Conservation (phyloP, 345 rosid species). For the Gossypium turneri region DNA sequence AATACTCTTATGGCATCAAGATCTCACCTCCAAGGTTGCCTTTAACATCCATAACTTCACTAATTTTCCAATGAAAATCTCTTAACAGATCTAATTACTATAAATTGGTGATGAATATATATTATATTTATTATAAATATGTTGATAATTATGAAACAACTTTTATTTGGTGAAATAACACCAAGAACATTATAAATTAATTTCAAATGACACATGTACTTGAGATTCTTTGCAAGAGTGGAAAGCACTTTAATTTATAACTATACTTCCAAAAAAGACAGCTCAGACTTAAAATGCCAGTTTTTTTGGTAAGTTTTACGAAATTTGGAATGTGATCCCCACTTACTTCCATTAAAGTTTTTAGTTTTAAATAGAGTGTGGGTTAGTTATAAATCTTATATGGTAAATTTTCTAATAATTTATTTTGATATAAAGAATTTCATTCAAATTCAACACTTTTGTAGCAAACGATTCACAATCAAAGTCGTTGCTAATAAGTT, state of each 20-base stretch:
- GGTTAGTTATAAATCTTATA: background rate
- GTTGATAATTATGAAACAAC: background rate
- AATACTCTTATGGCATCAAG: background rate
- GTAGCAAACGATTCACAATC: too few relatives aligned
- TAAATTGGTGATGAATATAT: too few relatives aligned
- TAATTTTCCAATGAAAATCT: conserved; percentile 8
- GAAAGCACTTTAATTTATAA: background rate
- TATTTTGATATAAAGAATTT: too few relatives aligned
- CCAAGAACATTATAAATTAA: background rate
- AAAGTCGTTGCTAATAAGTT: too few relatives aligned
- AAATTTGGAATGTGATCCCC: background rate
- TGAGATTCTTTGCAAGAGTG: conserved; percentile 3
- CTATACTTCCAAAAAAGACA: background rate
- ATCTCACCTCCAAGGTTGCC: background rate
- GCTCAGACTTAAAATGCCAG: background rate
- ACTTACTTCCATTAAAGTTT: background rate
- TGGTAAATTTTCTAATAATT: background rate
- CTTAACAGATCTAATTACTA: background rate
- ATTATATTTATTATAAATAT: background rate
- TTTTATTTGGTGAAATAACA: background rate
- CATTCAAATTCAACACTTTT: too few relatives aligned
- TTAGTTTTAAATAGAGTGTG: background rate
- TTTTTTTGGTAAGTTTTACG: background rate
- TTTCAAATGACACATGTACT: background rate
- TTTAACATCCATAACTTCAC: background rate